Base-by-base conservation (phyloP, 1,284 basidiomycete genomes). In the Rhodotorula sp. region DNA sequence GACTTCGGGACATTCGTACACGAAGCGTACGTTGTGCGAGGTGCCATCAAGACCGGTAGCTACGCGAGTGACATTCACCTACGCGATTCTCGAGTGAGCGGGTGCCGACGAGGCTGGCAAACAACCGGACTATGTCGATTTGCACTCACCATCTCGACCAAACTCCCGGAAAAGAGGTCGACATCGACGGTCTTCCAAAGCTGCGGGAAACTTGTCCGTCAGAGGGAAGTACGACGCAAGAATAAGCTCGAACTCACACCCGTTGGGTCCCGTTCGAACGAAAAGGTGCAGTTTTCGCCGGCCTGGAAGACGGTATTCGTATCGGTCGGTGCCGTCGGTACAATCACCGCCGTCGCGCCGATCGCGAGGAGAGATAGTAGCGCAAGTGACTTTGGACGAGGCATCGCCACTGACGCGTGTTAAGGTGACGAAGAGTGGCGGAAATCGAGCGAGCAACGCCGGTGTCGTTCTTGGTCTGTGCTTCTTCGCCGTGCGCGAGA, bases 161-260 rank as follows among this genome's bases (percentile, higher is more conserved):
- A 93, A 76, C 84, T 79, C 10, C 91, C 91, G 0, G 88, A 88
- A 89, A 91, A 91, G 75, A 93, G 85, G 80, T 91, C 83, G 67
- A 92, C 57, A 24, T 68, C 63, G 29, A 71, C 56, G 14, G 48
- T 45, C 46, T 33, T 68, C 70, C 70, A 71, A 1, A 45, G 29
- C 65, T 69, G 54, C 60, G 14, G 5, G 33, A 24, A 2, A 29
- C 18, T 20, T 26, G 22, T 10, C 8, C 12, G n/a, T 57, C 29
- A 64, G 53, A 45, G 15, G 8, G 4, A 26, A 26, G 4, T 15
- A 18, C 37, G 37, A 1, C 10, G 10, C 37, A 6, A 42, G 37
- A 42, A 42, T 14, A 7, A 15, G 18, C 24, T 10, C 24, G 14
- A 24, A 68, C 70, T 59, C 33, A 75, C 73, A 24, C 86, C 85